Conservation (phyloP, 108 stramenopile species). For the Schizochytrium sp. region DNA sequence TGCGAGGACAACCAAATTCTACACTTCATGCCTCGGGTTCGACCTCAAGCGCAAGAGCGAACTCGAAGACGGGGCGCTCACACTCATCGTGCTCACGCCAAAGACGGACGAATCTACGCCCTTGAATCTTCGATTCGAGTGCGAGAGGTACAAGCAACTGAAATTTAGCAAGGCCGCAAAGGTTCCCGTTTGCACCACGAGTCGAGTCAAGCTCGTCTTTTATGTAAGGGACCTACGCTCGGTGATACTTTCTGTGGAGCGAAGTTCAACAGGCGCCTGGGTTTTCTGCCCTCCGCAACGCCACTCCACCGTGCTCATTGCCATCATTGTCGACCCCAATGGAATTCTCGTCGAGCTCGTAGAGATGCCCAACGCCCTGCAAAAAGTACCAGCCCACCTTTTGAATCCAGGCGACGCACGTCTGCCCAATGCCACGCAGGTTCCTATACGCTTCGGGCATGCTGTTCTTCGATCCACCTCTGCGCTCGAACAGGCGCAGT, state of each 20-base stretch:
- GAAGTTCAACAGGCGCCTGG: not conserved
- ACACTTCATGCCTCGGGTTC: not conserved
- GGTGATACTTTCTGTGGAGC: not conserved
- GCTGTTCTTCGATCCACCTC: not conserved
- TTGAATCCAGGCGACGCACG: not conserved
- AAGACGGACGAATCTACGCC: not conserved
- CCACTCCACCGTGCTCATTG: not conserved
- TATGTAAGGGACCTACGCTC: not conserved
- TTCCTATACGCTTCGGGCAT: not conserved
- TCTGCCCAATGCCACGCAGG: not conserved
- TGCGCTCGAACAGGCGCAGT: not conserved
- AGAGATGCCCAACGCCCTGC: not conserved
- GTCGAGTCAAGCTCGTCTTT: not conserved
- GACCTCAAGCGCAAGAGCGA: not conserved
- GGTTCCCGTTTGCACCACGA: not conserved
- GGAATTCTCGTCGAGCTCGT: not conserved
- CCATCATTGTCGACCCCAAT: constrained; percentile 5
- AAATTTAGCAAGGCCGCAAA: not conserved
- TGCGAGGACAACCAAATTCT: not conserved
- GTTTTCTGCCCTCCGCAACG: not conserved
- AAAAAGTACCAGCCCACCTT: not conserved
- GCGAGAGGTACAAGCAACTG: not conserved
- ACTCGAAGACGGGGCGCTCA: not conserved
- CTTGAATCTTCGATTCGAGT: not conserved
- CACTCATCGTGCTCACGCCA: not conserved